Conservation (phyloP, 495 filamentous ascomycete species). For the Cenococcum geophilum region DNA sequence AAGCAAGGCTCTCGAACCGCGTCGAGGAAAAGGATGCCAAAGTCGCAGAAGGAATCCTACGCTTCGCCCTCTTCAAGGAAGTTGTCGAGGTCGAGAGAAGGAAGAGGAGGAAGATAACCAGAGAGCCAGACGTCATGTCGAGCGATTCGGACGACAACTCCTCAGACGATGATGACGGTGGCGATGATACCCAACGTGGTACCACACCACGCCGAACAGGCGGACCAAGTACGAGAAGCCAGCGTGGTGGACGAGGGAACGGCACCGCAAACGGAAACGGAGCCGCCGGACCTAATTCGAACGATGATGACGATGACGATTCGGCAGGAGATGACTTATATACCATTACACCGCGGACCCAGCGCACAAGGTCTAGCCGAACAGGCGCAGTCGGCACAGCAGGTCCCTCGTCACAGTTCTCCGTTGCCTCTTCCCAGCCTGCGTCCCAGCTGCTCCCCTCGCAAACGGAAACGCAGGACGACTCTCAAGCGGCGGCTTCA, state of each 20-base stretch:
- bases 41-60: slow-evolving; percentile 80
- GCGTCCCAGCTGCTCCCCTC: slow-evolving; percentile 60
- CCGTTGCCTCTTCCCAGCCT: slow-evolving; percentile 59
- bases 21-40: slow-evolving; percentile 89
- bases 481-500: slow-evolving; percentile 37
- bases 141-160: slow-evolving; percentile 37
- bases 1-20: slow-evolving; percentile 82
- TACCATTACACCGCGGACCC: slow-evolving; percentile 49
- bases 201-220: slow-evolving; percentile 35
- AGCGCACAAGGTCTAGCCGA: slow-evolving; percentile 41
- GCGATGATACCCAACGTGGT: slow-evolving; percentile 41
- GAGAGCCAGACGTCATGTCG: slow-evolving; percentile 37
- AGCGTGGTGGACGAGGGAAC: slow-evolving; percentile 43
- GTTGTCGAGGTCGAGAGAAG: slow-evolving; percentile 80
- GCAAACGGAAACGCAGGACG: slow-evolving; percentile 46
- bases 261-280: slow-evolving; percentile 9
- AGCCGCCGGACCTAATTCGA: slow-evolving; percentile 14
- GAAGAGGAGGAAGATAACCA: slow-evolving; percentile 55
- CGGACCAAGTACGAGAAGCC: slow-evolving; percentile 49
- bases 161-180: slow-evolving; percentile 43
- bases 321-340: slow-evolving; percentile 54
- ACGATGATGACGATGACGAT: slow-evolving; percentile 44
- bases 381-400: slow-evolving; percentile 34
- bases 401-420: slow-evolving; percentile 54
- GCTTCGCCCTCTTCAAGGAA: slow-evolving; percentile 98